phyloP scores from a whole-genome alignment of 371 early-diverging fungal genomes.

The Zychaea mexicana region DNA sequence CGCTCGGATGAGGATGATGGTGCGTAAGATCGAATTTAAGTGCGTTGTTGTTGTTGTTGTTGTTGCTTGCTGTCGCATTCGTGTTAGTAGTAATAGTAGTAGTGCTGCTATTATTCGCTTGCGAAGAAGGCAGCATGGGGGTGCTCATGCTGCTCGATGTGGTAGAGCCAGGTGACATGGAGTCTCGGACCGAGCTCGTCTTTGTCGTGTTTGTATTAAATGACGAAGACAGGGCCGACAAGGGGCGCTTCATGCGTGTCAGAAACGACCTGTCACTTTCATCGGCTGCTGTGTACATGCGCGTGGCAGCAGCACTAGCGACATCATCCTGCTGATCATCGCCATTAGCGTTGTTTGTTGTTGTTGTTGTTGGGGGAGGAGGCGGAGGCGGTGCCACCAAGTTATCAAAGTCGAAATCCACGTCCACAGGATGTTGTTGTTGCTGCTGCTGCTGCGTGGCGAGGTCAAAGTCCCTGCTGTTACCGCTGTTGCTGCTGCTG shows the following conservation, averaged over 20 bases:
- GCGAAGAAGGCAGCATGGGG: slow-evolving; percentile 23
- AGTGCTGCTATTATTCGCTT: slow-evolving; percentile 17
- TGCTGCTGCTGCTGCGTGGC: neutral
- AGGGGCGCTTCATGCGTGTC: slow-evolving; percentile 11
- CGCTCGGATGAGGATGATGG: slow-evolving; percentile 7
- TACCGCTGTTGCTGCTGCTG: neutral
- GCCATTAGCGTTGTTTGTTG: no score
- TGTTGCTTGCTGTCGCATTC: slow-evolving; percentile 22
- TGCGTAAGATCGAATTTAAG: slow-evolving; percentile 20
- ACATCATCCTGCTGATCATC: slow-evolving; percentile 16
- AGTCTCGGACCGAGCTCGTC: slow-evolving; percentile 37
- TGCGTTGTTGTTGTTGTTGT: slow-evolving; percentile 17
- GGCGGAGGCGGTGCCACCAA: neutral
- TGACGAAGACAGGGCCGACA: slow-evolving; percentile 19
- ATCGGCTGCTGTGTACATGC: slow-evolving; percentile 18
- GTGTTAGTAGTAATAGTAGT: neutral
- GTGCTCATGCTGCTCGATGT: slow-evolving; percentile 28
- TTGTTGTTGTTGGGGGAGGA: neutral
- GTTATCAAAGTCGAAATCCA: slow-evolving; percentile 11
- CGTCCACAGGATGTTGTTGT: slow-evolving; percentile 1
- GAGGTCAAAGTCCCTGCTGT: neutral
- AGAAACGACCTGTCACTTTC: slow-evolving; percentile 21
- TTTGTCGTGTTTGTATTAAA: slow-evolving; percentile 18
- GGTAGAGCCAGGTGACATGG: slow-evolving; percentile 34
- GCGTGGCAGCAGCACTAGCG: no score